Evolutionary conservation across 176 grass and related monocot genomes (phyloP).

Genomic region (Lolium rigidum): DNA sequence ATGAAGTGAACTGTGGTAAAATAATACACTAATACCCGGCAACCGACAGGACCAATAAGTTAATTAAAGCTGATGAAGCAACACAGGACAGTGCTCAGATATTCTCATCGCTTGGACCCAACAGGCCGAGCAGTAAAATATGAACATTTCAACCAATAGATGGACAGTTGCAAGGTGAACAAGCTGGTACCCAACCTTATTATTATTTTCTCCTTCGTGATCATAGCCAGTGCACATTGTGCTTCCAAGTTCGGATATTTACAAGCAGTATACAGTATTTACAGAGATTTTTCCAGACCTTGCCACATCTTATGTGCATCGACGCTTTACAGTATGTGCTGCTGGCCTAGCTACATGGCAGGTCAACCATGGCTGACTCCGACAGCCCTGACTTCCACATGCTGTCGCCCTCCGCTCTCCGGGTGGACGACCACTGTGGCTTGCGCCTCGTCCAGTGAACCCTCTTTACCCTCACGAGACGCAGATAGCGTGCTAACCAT

Average conservation of each 20-base stretch:
- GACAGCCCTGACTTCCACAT: slow-evolving; percentile 67
- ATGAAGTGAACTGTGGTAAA: not conserved
- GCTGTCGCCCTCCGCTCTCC: slow-evolving; percentile 52
- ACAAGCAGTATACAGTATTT: slow-evolving; percentile 22
- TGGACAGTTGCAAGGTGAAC: not conserved
- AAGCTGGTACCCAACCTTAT: not conserved
- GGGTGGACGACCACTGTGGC: slow-evolving; percentile 58
- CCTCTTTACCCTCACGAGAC: slow-evolving; percentile 47
- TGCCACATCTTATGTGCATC: slow-evolving; percentile 31
- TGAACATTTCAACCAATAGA: slow-evolving; percentile 5
- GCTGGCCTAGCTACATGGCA: not conserved
- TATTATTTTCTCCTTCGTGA: too few relatives aligned
- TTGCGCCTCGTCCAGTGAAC: slow-evolving; percentile 49
- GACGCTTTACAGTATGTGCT: not conserved
- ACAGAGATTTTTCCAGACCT: not conserved
- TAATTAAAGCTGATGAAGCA: not conserved
- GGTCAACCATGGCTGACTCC: slow-evolving; percentile 48
- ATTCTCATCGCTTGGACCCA: not conserved
- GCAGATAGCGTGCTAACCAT: slow-evolving; percentile 51
- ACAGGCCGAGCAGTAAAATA: not conserved
- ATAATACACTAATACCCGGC: not conserved
- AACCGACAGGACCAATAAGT: not conserved
- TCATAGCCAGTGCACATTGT: not conserved
- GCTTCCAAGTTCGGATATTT: slow-evolving; percentile 35
- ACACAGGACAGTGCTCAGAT: not conserved